These are phyloP conservation scores for Akanthomyces uredinophilus DNA, from an alignment of 2,329 filamentous ascomycete genomes.

Conservation along the genomic window DNA sequence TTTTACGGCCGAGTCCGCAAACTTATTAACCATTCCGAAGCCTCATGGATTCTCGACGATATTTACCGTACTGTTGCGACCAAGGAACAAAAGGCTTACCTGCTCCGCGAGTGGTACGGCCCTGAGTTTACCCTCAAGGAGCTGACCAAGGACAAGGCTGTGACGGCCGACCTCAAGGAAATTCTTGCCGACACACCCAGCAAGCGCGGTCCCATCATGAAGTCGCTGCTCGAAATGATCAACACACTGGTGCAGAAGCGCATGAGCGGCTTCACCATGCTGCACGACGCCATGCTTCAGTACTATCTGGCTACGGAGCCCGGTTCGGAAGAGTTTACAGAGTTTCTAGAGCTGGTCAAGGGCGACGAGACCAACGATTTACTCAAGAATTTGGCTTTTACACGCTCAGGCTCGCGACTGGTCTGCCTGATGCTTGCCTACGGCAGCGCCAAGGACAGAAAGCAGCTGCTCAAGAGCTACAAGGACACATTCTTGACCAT, in stretches of 20 bases:
- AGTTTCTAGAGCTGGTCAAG: conserved; percentile 87
- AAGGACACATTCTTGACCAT: conserved; percentile 85
- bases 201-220: conserved; percentile 84
- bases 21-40: conserved; percentile 92
- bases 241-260: conserved; percentile 94
- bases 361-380: conserved; percentile 87
- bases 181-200: conserved; percentile 75
- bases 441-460: conserved; percentile 86
- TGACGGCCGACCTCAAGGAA: conserved; percentile 63
- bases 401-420: conserved; percentile 77
- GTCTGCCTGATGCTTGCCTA: conserved; percentile 78
- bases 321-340: conserved; percentile 74
- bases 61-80: conserved; percentile 88
- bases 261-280: conserved; percentile 92
- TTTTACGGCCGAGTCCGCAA: conserved; percentile 92
- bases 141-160: conserved; percentile 46
- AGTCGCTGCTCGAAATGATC: conserved; percentile 77
- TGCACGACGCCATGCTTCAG: conserved; percentile 97
- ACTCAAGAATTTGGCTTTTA: conserved; percentile 94
- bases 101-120: conserved; percentile 95
- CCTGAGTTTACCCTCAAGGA: conserved; percentile 84
- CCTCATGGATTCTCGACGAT: conserved; percentile 96
- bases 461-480: conserved; percentile 80
- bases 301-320: conserved; percentile 79
- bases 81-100: conserved; percentile 73